A percentile compares a stretch with the other conserved stretches of the same genome.
These are phyloP conservation scores for Umbelopsis sp. DNA, from an alignment of 192 early-diverging fungal genomes.

Conservation along the genomic window DNA sequence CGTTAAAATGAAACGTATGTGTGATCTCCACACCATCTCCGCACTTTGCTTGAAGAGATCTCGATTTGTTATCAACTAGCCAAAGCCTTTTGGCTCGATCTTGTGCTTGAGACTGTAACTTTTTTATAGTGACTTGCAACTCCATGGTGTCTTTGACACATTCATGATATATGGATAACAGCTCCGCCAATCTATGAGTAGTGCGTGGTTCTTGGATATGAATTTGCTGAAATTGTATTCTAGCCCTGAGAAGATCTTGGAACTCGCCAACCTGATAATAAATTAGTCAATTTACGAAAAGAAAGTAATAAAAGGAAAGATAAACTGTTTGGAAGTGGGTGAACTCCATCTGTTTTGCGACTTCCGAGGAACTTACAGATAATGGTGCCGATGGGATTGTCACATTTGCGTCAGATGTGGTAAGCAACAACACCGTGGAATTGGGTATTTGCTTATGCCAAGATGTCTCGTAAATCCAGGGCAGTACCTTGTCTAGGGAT, in stretches of 20 bases:
- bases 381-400: not conserved
- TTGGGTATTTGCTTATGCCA: not conserved
- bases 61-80: not conserved
- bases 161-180: not conserved
- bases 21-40: constrained; percentile 3
- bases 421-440: not conserved
- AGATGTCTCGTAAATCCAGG: not conserved
- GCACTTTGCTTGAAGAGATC: not conserved
- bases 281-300: too few species aligned
- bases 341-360: not conserved
- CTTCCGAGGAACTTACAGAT: not conserved
- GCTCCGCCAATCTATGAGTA: not conserved
- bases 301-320: too few species aligned
- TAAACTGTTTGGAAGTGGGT: too few species aligned
- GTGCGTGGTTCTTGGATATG: constrained; percentile 1
- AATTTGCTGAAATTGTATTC: not conserved
- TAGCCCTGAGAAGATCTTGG: not conserved
- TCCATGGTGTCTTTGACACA: not conserved
- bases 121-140: not conserved
- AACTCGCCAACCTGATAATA: too few species aligned
- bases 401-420: not conserved
- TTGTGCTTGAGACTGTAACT: constrained; percentile 10
- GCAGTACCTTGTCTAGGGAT: not conserved
- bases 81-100: constrained; percentile 2
- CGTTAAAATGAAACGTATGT: constrained; percentile 2